Base-by-base conservation (phyloP, 768 basidiomycete genomes). In the Kwoniella pini region DNA sequence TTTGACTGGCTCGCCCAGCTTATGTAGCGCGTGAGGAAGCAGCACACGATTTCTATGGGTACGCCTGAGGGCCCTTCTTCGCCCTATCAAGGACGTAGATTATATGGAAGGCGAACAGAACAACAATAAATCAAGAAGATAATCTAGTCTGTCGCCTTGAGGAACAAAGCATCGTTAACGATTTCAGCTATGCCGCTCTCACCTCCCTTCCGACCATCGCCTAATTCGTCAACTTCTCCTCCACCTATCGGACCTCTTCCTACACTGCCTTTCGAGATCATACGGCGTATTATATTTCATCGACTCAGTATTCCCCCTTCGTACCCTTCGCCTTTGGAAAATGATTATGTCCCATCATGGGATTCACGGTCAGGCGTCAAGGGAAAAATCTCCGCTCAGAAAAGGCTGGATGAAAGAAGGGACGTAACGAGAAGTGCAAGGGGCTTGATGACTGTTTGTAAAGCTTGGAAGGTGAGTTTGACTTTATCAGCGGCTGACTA, bases 401-500 rank as follows among this genome's bases (percentile, higher is more conserved):
- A 57, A 17, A 49, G 70, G 22, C 15, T 56, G 26, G 54, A 44
- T 11, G 62, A 61, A 33, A 24, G 70, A 39, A 30, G 51, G 43
- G 73, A 67, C 9, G 59, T 68, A 17, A 58, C 61, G 46, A 28
- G 60, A 12, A 19, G 57, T 19, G 70, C 63, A 0, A 33, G 58
- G 54, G 51, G 44, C 15, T 54, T 72, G 44, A 75, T 75, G 71
- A 24, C 57, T 31, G 73, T 75, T 10, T 75, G 73, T 42, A 72
- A 70, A 31, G 59, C 60, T 6, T 77, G 75, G 75, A 64, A 64
- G 55, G 72, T 74, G 58, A 65, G 72, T 64, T 19, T 24, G 27
- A n/a, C n/a, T n/a, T n/a, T n/a, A n/a, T n/a, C n/a, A n/a, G n/a
- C n/a, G n/a, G n/a, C n/a, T n/a, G 33, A 36, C 33, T 36, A 7